A percentile compares a stretch with the other conserved stretches of the same genome.
These are phyloP conservation scores for Boletus pseudo-olivaceus DNA, from an alignment of 768 basidiomycete genomes.

Conservation along the genomic window DNA sequence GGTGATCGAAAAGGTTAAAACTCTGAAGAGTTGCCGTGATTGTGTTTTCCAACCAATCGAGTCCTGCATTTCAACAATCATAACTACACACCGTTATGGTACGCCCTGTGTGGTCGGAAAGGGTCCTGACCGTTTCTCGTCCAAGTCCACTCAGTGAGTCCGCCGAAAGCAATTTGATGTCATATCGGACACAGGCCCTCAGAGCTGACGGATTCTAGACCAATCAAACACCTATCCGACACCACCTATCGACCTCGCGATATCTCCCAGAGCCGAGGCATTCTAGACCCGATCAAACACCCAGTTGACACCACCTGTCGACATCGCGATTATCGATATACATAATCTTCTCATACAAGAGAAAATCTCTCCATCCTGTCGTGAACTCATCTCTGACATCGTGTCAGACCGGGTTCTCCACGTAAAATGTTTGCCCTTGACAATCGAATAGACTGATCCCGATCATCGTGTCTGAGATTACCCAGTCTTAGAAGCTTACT, in stretches of 20 bases:
- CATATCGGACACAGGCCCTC: neutral
- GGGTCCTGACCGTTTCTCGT: neutral
- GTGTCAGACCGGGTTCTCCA: constrained; percentile 17
- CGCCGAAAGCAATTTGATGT: neutral
- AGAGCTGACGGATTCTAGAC: neutral
- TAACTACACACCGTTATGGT: neutral
- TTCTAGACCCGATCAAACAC: constrained; percentile 11
- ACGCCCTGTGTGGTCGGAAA: neutral
- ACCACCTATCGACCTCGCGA: constrained; percentile 4
- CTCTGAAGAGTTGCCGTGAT: constrained; percentile 10
- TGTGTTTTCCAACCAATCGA: neutral
- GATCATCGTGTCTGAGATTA: constrained; percentile 10
- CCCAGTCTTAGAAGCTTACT: constrained; percentile 10
- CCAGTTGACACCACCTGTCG: neutral
- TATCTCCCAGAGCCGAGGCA: constrained; percentile 13
- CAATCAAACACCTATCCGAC: constrained; percentile 1
- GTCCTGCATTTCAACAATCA: neutral
- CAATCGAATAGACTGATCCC: constrained; percentile 4
- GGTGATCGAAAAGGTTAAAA: constrained; percentile 22
- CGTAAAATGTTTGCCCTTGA: constrained; percentile 13
- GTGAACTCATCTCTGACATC: constrained; percentile 7
- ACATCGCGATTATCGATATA: constrained; percentile 19
- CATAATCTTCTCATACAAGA: constrained; percentile 9
- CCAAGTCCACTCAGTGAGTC: neutral
- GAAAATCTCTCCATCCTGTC: constrained; percentile 10